Evolutionary conservation across 2,329 filamentous ascomycete genomes (phyloP).

Genomic region (Rhinocladiella similis): DNA sequence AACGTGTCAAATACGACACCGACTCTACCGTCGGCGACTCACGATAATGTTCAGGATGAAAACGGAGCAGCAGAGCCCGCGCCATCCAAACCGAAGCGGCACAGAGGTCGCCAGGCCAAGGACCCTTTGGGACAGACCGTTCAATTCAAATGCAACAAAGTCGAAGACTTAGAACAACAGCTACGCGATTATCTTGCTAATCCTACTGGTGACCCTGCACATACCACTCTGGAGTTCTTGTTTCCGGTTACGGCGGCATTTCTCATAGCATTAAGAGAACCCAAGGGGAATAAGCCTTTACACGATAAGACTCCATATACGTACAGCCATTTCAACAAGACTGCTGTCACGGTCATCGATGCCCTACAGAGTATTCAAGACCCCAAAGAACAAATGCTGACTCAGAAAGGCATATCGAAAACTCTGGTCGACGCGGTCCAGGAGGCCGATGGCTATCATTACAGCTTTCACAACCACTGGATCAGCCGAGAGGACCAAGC

Average conservation of each 20-base stretch:
- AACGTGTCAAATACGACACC: background rate
- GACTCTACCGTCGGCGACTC: background rate
- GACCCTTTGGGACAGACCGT: conserved; percentile 27
- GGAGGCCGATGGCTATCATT: conserved; percentile 24
- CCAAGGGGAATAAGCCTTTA: background rate
- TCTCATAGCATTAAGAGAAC: conserved; percentile 19
- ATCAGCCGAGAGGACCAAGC: conserved; percentile 28
- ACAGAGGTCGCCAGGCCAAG: conserved; percentile 26
- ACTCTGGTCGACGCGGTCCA: conserved; percentile 23
- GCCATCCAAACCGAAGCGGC: background rate
- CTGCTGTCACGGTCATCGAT: conserved; percentile 26
- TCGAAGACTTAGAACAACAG: conserved; percentile 23
- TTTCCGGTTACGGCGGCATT: conserved; percentile 28
- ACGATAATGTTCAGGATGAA: conserved; percentile 1
- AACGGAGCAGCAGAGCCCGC: background rate
- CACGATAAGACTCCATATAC: conserved; percentile 13
- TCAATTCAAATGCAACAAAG: conserved; percentile 19
- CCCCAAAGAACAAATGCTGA: conserved; percentile 21
- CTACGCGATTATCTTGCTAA: conserved; percentile 23
- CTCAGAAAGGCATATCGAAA: conserved; percentile 26
- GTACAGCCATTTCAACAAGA: conserved; percentile 22
- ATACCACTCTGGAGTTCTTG: conserved; percentile 27
- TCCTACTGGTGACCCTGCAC: conserved; percentile 21
- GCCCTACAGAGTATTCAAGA: conserved; percentile 21
- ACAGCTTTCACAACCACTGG: conserved; percentile 31